Evolutionary conservation across 192 early-diverging fungal genomes (phyloP), one percentile per base, ranked within the genome.

Genomic region (Podila verticillata): DNA sequence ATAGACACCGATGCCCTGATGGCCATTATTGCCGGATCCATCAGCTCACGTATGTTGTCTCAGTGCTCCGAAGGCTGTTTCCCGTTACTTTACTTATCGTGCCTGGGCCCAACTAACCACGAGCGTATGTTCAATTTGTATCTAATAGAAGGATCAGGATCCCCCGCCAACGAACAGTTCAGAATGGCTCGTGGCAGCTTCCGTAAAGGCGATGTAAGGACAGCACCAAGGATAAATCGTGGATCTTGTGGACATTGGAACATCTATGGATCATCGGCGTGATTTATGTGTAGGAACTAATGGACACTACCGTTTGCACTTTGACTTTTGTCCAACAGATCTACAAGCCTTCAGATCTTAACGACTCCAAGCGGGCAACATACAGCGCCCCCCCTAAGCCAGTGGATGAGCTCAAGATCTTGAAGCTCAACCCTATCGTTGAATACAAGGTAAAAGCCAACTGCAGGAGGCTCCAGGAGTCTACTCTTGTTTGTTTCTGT

Each of bases 401-500:
- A 17, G 65, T 72, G 28, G 77, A 80, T 36, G 70, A 80, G 70
- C 77, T 80, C 70, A 80, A 80, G 66, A 72, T 80, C 58, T 54
- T 80, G 65, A 80, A 80, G 24, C n/a, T 80, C 34, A 80, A 80
- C 61, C 77, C 77, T 4, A 1, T 80, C 59, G 70, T 65, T 8
- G 77, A 80, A 36, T 80, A 80, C 63, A 80, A 80, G 77, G 77
- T 72, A 72, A 10, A 63, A 32, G n/a, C 19, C 61, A 35, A 44
- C 31, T 3, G 7, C 20, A 62, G 32, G 17, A 39, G 31, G 36
- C 22, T 49, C 12, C 6, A 15, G 36, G 39, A 44, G 13, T 0
- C 13, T 15, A 44, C n/a, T n/a, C n/a, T n/a, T 7, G 22, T 47
- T 44, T 22, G 19, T 39, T 64, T 65, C 19, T 20, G 20, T 44